These are phyloP conservation scores for Boletus subparvulus DNA, from an alignment of 768 basidiomycete genomes.

Conservation along the genomic window DNA sequence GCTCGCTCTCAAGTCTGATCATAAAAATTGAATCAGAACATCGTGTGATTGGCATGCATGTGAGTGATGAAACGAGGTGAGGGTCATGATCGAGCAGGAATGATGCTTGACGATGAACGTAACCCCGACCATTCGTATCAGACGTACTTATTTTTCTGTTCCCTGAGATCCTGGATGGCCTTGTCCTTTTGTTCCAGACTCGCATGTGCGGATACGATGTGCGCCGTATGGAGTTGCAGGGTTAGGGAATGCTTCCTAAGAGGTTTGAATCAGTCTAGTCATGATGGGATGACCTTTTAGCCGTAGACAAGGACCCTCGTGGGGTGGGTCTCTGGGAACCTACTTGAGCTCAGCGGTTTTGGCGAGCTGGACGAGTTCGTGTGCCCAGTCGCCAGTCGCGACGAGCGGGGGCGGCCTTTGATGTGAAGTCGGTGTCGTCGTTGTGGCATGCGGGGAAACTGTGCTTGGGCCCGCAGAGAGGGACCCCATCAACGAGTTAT, in stretches of 20 bases:
- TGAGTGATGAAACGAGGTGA: background rate
- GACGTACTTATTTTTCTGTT: conserved; percentile 81
- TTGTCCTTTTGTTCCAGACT: conserved; percentile 75
- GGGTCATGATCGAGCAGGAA: background rate
- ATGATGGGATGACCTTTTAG: background rate
- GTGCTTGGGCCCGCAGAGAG: conserved; percentile 35
- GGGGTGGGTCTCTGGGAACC: conserved; percentile 29
- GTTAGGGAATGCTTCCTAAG: conserved; percentile 79
- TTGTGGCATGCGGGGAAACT: conserved; percentile 32
- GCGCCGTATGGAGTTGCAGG: conserved; percentile 82
- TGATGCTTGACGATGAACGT: background rate
- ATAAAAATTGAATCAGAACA: conserved; percentile 14
- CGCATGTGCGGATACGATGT: conserved; percentile 81
- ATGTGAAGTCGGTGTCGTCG: conserved; percentile 21
- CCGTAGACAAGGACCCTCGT: conserved; percentile 1
- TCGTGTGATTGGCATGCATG: conserved; percentile 3
- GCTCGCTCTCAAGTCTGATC: conserved; percentile 71
- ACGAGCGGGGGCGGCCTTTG: conserved; percentile 52
- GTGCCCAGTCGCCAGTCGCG: conserved; percentile 85
- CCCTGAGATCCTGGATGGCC: conserved; percentile 75
- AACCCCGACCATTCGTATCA: conserved; percentile 1
- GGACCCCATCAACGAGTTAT: conserved; percentile 31
- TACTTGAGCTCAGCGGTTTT: conserved; percentile 89
- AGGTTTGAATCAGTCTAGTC: conserved; percentile 9
- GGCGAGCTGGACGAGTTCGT: conserved; percentile 80